These are phyloP conservation scores for Sphaceloma murrayae DNA, from an alignment of 2,329 filamentous ascomycete genomes.

Conservation along the genomic window DNA sequence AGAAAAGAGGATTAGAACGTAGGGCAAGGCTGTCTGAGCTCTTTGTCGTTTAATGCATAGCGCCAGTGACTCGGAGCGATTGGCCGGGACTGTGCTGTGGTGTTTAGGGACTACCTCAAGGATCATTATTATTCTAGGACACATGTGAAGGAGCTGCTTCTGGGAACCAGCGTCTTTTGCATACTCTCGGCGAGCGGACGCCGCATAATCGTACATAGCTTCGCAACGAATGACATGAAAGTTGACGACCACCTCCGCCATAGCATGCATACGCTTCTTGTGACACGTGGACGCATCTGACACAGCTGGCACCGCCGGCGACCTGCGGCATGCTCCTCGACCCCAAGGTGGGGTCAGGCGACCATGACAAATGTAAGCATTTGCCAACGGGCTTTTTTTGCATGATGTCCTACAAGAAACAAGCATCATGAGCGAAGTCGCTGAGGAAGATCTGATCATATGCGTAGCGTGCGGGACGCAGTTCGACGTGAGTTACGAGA, in stretches of 20 bases:
- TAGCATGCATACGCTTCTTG: too few species aligned
- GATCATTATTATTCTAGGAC: constrained; percentile 1
- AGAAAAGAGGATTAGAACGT: constrained; percentile 22
- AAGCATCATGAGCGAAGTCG: background rate
- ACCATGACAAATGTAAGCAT: too few species aligned
- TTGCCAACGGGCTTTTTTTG: too few species aligned
- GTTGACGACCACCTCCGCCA: too few species aligned
- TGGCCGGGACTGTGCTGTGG: constrained; percentile 2
- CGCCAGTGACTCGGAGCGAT: background rate
- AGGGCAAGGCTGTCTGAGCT: background rate
- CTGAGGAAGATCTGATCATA: constrained; percentile 41
- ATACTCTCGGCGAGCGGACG: too few species aligned
- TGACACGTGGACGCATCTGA: too few species aligned
- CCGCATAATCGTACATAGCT: background rate
- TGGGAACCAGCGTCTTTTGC: too few species aligned
- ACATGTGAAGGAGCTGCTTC: too few species aligned
- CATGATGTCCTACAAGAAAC: too few species aligned
- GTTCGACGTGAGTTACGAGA: constrained; percentile 46
- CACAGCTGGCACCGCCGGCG: too few species aligned
- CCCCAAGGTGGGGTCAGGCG: too few species aligned
- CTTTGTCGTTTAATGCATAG: background rate
- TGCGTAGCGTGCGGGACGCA: constrained; percentile 64
- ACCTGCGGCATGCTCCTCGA: too few species aligned
- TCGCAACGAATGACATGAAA: background rate
- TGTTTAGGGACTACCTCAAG: constrained; percentile 1